Percentiles rank a stretch among this genome's conserved stretches.
These are phyloP conservation scores for Colletotrichum trifolii DNA, from an alignment of 2,329 filamentous ascomycete genomes.

Conservation along the genomic window DNA sequence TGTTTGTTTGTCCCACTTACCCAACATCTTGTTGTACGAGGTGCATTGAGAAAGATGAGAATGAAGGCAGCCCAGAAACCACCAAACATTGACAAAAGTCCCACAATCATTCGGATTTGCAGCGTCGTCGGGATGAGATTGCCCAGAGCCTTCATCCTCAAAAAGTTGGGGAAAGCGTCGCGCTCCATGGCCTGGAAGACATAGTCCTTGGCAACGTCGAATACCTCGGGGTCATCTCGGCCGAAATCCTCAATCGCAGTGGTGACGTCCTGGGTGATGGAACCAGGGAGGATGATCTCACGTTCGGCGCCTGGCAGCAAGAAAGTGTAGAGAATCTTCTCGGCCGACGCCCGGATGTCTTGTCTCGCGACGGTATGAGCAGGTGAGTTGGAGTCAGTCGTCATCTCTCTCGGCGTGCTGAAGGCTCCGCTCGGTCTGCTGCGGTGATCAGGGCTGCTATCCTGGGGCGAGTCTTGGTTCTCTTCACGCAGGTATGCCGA, in stretches of 20 bases:
- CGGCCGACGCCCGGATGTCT: conserved; percentile 91
- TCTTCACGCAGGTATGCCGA: conserved; percentile 87
- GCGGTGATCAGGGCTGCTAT: conserved; percentile 59
- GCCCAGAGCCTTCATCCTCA: conserved; percentile 93
- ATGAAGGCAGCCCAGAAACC: conserved; percentile 95
- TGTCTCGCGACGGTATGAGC: conserved; percentile 85
- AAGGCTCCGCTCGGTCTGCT: conserved; percentile 65
- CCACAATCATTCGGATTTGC: conserved; percentile 85
- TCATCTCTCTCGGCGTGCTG: conserved; percentile 70
- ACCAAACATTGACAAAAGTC: conserved; percentile 86
- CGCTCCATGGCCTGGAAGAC: conserved; percentile 99
- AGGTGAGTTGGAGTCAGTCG: conserved; percentile 83
- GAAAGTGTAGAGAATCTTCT: conserved; percentile 99
- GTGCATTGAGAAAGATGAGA: conserved; percentile 88
- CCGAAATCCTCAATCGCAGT: conserved; percentile 89
- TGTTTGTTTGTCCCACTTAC: conserved; percentile 62
- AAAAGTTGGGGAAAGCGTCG: conserved; percentile 97
- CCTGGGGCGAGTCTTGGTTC: conserved; percentile 63
- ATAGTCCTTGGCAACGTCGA: conserved; percentile 97
- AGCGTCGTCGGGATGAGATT: conserved; percentile 94
- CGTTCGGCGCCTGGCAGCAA: conserved; percentile 94
- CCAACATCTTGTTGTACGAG: conserved; percentile 82
- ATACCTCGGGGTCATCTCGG: conserved; percentile 95
- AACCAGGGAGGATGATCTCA: conserved; percentile 91
- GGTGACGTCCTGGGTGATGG: conserved; percentile 87